Evolutionary conservation across 768 basidiomycete genomes (phyloP).

Genomic region (Pleurotus citrinopileatus): DNA sequence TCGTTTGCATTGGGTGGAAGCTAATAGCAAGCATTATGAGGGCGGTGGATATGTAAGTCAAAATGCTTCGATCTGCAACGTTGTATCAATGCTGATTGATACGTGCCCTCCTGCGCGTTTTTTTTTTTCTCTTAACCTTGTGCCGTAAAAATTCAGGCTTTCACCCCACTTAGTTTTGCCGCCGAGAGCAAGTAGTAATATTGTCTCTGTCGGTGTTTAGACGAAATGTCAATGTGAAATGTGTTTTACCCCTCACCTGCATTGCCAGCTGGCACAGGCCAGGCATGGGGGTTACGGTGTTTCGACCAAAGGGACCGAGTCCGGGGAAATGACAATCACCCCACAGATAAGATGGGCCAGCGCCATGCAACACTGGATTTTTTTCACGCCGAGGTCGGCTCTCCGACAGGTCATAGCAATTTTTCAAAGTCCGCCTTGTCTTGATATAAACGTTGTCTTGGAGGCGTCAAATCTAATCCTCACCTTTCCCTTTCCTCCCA

Average conservation of each 20-base stretch:
- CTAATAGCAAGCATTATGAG: slow-evolving; percentile 94
- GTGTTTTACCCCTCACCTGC: slow-evolving; percentile 15
- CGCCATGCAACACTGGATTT: slow-evolving; percentile 13
- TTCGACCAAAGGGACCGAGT: neutral
- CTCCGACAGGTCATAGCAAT: slow-evolving; percentile 21
- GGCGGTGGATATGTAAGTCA: slow-evolving; percentile 83
- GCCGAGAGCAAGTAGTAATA: slow-evolving; percentile 19
- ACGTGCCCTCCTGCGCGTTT: neutral
- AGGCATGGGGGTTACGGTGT: slow-evolving; percentile 11
- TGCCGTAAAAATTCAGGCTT: slow-evolving; percentile 33
- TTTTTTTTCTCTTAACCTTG: neutral
- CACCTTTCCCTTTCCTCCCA: slow-evolving; percentile 31
- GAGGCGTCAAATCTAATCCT: slow-evolving; percentile 19
- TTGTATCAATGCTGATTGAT: slow-evolving; percentile 18
- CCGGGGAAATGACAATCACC: slow-evolving; percentile 7
- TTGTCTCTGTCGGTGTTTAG: slow-evolving; percentile 4
- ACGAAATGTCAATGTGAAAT: neutral
- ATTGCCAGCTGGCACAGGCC: slow-evolving; percentile 17
- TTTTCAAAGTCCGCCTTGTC: slow-evolving; percentile 39
- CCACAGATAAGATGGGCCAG: slow-evolving; percentile 6
- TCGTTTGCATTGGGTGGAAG: slow-evolving; percentile 97
- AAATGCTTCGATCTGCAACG: slow-evolving; percentile 15
- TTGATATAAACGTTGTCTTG: slow-evolving; percentile 29
- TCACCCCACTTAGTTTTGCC: slow-evolving; percentile 48
- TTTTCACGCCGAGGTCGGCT: slow-evolving; percentile 14